A percentile compares a stretch with the other conserved stretches of the same genome.
These are phyloP conservation scores for Trichoderma hamatum DNA, from an alignment of 2,329 filamentous ascomycete genomes.

Conservation along the genomic window DNA sequence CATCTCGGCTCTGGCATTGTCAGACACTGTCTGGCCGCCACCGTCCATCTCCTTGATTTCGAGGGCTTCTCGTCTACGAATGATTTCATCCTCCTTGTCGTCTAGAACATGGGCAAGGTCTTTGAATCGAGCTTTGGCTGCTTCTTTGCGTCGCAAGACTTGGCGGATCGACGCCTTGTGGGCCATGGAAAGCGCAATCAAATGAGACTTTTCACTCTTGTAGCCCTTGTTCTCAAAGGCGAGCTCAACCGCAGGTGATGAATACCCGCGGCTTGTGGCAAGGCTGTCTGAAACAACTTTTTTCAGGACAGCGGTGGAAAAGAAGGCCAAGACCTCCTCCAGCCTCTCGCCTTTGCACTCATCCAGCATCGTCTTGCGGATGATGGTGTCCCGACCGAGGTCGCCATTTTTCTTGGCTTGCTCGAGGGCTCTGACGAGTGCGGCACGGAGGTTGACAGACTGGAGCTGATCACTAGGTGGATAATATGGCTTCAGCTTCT, in stretches of 20 bases:
- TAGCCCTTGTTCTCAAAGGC: constrained; percentile 63
- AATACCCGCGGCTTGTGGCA: constrained; percentile 44
- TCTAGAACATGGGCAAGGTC: constrained; percentile 68
- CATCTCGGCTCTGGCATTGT: constrained; percentile 52
- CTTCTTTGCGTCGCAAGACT: constrained; percentile 62
- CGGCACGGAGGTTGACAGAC: constrained; percentile 85
- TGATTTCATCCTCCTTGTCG: constrained; percentile 62
- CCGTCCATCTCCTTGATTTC: constrained; percentile 37
- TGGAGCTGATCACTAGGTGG: constrained; percentile 88
- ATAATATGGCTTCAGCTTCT: constrained; percentile 91
- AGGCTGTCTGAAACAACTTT: constrained; percentile 58
- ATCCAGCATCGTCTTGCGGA: constrained; percentile 95
- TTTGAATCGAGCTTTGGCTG: constrained; percentile 59
- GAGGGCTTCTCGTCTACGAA: constrained; percentile 54
- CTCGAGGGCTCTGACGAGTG: constrained; percentile 78
- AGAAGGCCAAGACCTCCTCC: constrained; percentile 80
- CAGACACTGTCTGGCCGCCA: constrained; percentile 42
- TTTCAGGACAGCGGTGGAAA: constrained; percentile 82
- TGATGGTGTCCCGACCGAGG: constrained; percentile 74
- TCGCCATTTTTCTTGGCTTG: constrained; percentile 85
- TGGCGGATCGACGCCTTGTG: constrained; percentile 69
- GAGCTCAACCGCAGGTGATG: constrained; percentile 56
- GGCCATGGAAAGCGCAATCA: constrained; percentile 71
- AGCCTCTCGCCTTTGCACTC: constrained; percentile 92
- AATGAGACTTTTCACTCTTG: constrained; percentile 54